These are phyloP conservation scores for Rickenella mellea DNA, from an alignment of 768 basidiomycete species.

Conservation along the genomic window DNA sequence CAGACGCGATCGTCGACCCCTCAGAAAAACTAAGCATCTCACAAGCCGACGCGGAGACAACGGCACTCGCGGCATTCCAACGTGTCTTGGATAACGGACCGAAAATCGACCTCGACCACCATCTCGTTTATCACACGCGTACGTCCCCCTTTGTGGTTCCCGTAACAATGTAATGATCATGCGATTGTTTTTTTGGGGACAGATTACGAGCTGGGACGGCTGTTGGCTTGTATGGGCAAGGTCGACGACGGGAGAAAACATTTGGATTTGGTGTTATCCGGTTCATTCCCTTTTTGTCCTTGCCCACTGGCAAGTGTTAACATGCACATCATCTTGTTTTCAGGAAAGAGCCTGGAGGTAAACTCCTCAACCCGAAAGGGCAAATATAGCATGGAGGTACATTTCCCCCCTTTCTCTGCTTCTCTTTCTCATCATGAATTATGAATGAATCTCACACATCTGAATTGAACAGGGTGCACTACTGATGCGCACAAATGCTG, in stretches of 20 bases:
- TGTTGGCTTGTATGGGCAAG: slow-evolving; percentile 26
- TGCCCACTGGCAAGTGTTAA: slow-evolving; percentile 7
- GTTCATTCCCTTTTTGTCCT: slow-evolving; percentile 11
- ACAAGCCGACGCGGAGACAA: slow-evolving; percentile 16
- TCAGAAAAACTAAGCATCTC: slow-evolving; percentile 4
- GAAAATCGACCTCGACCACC: slow-evolving; percentile 30
- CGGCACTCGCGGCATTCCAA: slow-evolving; percentile 19
- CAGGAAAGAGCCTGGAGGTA: background rate
- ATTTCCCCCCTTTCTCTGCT: too few relatives aligned
- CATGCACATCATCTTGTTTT: background rate
- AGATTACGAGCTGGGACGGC: slow-evolving; percentile 34
- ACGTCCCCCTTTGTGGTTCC: background rate
- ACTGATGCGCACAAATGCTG: slow-evolving; percentile 15
- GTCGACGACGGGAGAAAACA: slow-evolving; percentile 23
- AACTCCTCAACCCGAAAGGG: slow-evolving; percentile 4
- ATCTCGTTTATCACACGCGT: slow-evolving; percentile 31
- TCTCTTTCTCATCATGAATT: background rate
- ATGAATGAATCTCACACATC: too few relatives aligned
- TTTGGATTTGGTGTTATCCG: slow-evolving; percentile 32
- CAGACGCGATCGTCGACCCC: slow-evolving; percentile 6
- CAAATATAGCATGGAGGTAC: slow-evolving; percentile 20
- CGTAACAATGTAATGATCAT: slow-evolving; percentile 3
- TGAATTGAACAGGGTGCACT: slow-evolving; percentile 11
- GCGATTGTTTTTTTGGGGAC: background rate
- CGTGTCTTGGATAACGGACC: slow-evolving; percentile 23